Conservation (phyloP, 768 basidiomycete species). For the Rhodosporidiobolus sp. region DNA sequence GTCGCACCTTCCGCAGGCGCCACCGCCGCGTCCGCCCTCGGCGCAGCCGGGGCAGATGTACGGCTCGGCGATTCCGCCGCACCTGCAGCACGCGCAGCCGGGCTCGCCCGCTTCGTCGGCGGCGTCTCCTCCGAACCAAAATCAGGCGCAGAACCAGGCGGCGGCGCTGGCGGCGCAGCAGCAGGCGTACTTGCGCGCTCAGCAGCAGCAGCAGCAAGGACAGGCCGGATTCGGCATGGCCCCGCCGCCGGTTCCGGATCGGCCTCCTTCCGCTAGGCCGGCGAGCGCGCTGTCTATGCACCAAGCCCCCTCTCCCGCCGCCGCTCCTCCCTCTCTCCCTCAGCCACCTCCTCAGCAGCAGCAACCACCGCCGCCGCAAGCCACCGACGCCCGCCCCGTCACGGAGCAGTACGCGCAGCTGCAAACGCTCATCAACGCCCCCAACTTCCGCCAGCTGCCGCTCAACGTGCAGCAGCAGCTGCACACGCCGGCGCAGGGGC, state of each 20-base stretch:
- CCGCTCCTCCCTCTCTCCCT: neutral
- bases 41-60: conserved; percentile 17
- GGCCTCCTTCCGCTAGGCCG: neutral
- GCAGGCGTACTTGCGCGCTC: conserved; percentile 30
- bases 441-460: conserved; percentile 21
- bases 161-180: conserved; percentile 23
- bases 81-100: conserved; percentile 5
- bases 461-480: conserved; percentile 25
- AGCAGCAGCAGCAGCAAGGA: conserved; percentile 9
- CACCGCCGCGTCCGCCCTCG: conserved; percentile 31
- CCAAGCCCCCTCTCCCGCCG: neutral
- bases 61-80: conserved; percentile 30
- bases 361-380: neutral
- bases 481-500: conserved; percentile 19
- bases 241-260: neutral
- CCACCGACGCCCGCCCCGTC: neutral
- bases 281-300: neutral
- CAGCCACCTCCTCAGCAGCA: neutral
- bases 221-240: neutral
- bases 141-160: too few relatives aligned
- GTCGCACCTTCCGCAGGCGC: conserved; percentile 21
- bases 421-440: conserved; percentile 23
- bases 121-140: too few relatives aligned
- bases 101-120: neutral
- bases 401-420: conserved; percentile 23